Evolutionary conservation across 2,329 filamentous ascomycete genomes (phyloP).

Genomic region (Trichoderma breve): DNA sequence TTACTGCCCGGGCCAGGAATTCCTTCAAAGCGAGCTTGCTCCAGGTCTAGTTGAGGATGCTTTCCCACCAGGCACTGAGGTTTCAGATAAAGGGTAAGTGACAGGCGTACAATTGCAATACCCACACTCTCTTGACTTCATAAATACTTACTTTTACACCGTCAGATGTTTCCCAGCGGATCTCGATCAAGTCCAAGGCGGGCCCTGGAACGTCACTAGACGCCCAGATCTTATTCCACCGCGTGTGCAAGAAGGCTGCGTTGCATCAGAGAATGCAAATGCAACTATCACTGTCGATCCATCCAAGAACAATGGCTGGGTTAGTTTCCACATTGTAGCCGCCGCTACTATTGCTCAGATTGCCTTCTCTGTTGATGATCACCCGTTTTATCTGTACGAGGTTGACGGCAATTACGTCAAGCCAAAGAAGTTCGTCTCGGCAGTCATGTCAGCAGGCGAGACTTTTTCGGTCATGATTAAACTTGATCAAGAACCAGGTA

Average conservation of each 20-base stretch:
- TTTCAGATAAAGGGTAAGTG: constrained; percentile 44
- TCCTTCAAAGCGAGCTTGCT: constrained; percentile 41
- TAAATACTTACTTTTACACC: neutral
- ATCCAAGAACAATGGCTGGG: constrained; percentile 39
- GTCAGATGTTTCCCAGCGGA: neutral
- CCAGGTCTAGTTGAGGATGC: constrained; percentile 29
- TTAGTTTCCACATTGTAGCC: constrained; percentile 54
- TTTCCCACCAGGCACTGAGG: constrained; percentile 30
- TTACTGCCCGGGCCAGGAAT: constrained; percentile 46
- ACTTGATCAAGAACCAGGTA: constrained; percentile 44
- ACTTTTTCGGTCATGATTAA: constrained; percentile 51
- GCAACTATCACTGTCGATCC: constrained; percentile 35
- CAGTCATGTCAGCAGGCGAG: constrained; percentile 50
- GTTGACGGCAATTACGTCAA: constrained; percentile 55
- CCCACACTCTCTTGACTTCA: neutral
- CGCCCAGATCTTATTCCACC: constrained; percentile 41
- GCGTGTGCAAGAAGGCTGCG: constrained; percentile 44
- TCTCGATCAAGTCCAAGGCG: constrained; percentile 5
- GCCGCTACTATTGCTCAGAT: constrained; percentile 46
- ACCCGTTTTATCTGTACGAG: constrained; percentile 53
- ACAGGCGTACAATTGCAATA: neutral
- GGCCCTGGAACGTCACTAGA: constrained; percentile 30
- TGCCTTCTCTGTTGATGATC: constrained; percentile 50
- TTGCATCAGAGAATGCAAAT: constrained; percentile 40
- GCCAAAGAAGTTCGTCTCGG: constrained; percentile 48